Conservation (phyloP, 768 basidiomycete species). For the Tylopilus rubrobrunneus region DNA sequence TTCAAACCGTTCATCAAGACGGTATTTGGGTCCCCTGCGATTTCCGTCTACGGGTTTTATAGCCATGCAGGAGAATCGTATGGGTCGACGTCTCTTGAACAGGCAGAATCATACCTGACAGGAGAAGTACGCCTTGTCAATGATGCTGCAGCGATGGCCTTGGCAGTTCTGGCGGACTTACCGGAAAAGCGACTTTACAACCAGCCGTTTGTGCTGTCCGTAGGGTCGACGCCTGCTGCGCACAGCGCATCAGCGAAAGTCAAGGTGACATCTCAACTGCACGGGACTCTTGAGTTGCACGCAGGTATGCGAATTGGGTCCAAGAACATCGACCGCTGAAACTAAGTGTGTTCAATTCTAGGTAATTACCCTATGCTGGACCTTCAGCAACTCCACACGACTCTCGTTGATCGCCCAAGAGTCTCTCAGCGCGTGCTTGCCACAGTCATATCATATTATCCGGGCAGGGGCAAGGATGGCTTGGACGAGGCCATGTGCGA, state of each 20-base stretch:
- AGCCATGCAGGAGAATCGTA: constrained; percentile 78
- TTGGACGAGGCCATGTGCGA: constrained; percentile 79
- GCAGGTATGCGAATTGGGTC: constrained; percentile 45
- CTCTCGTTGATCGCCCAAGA: constrained; percentile 48
- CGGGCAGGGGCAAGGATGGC: constrained; percentile 56
- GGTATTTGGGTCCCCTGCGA: constrained; percentile 49
- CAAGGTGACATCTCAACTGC: constrained; percentile 43
- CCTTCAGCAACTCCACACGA: constrained; percentile 78
- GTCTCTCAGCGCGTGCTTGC: constrained; percentile 69
- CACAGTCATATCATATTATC: constrained; percentile 78
- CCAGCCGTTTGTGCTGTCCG: constrained; percentile 64
- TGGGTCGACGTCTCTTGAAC: constrained; percentile 61
- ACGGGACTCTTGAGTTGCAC: constrained; percentile 70
- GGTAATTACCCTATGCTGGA: constrained; percentile 84
- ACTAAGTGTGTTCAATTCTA: constrained; percentile 20
- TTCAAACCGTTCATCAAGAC: constrained; percentile 54
- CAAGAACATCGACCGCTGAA: not conserved
- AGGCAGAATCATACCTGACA: constrained; percentile 64
- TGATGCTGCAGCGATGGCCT: constrained; percentile 52
- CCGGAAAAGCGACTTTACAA: constrained; percentile 32
- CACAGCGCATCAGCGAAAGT: constrained; percentile 64
- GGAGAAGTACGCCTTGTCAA: constrained; percentile 71
- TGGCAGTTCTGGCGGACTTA: constrained; percentile 42
- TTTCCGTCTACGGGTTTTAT: constrained; percentile 80
- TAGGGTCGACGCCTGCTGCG: constrained; percentile 87